Conservation (phyloP, 2,329 filamentous ascomycete genomes). For the Fusarium setosum region DNA sequence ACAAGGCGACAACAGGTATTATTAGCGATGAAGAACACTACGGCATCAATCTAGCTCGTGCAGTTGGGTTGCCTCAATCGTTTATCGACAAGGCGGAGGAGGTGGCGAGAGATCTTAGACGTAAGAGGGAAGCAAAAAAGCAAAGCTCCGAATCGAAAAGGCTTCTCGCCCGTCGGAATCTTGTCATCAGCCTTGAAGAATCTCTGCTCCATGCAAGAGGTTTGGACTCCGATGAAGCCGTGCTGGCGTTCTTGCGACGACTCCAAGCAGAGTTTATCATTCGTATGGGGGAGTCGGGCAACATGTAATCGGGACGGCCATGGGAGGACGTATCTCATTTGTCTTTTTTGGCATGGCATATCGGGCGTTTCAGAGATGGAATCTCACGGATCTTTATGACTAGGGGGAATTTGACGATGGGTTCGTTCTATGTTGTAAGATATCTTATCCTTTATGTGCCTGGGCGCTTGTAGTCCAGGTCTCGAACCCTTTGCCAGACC, state of each 20-base stretch:
- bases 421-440: neutral
- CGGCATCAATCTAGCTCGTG: constrained; percentile 82
- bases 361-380: neutral
- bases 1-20: constrained; percentile 80
- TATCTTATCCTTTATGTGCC: constrained; percentile 52
- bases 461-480: constrained; percentile 74
- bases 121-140: constrained; percentile 67
- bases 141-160: constrained; percentile 68
- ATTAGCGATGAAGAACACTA: constrained; percentile 78
- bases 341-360: neutral
- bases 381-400: too few species aligned
- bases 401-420: neutral
- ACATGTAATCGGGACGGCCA: too few species aligned
- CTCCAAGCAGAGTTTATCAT: constrained; percentile 78
- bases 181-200: constrained; percentile 79
- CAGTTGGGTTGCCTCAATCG: constrained; percentile 75
- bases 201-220: constrained; percentile 75
- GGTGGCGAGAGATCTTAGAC: constrained; percentile 72
- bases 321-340: too few species aligned
- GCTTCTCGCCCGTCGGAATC: constrained; percentile 72
- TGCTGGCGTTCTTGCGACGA: constrained; percentile 54
- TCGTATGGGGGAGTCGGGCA: constrained; percentile 77
- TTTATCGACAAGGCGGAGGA: constrained; percentile 76
- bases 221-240: constrained; percentile 69
- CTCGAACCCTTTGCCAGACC: constrained; percentile 76